Base-by-base conservation (phyloP, 2,329 filamentous ascomycete species). In the Talaromyces sp. region DNA sequence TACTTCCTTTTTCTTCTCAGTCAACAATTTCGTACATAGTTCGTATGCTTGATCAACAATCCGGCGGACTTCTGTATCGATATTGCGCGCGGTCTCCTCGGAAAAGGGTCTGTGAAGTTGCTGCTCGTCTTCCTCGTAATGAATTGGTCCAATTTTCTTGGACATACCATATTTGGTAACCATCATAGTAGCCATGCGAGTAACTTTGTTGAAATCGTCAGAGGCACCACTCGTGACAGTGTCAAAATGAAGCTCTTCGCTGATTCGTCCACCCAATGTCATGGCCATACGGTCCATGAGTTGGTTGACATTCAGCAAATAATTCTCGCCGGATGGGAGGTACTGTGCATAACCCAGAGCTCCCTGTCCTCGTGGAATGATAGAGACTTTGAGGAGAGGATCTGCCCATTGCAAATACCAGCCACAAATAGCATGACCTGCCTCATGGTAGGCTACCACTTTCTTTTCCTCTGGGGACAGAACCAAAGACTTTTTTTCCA, bases 161-260 rank as follows among this genome's bases (percentile, higher is more conserved):
- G 90, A 96, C 95, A 99, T 99, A 67, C 95, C 95, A 88, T 92
- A 99, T 75, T 96, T 91, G n/a, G 93, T 99, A 31, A 99, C 95
- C 95, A 99, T 99, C 64, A 90, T 89, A 19, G 90, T 96, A 3
- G 95, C 96, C 89, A 97, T 93, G 60, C 88, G 86, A 2, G 95
- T 97, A 46, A 98, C 95, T 80, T 99, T 99, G 78, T 95, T 93
- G 84, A 99, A 99, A 74, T 99, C 95, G 74, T 98, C 95, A 58
- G 88, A 93, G 21, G 93, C 95, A 60, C 95, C 95, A 53, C 90
- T 95, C 1, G 95, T 99, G 21, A 99, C 95, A 0, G 92, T 96
- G 35, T 95, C 89, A 77, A 99, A 99, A 78, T 99, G 93, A 8
- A 99, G 80, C 77, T 99, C 95, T 78, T 99, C 95, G 21, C 89